Evolutionary conservation across 768 basidiomycete species (phyloP).

Genomic region (Leccinum disarticulatum): DNA sequence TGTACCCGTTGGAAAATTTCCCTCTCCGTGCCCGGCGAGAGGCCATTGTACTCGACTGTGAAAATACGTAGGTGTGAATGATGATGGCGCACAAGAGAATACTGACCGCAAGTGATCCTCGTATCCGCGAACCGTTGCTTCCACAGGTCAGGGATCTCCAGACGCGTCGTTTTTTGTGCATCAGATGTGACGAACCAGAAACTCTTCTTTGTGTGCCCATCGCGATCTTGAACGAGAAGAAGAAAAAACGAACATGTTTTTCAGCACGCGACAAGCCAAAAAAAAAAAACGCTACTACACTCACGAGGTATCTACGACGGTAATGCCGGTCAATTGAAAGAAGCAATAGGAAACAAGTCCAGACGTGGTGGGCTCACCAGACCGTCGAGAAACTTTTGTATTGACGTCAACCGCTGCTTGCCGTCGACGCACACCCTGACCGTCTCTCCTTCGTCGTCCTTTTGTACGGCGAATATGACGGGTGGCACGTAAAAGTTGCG

Average conservation of each 20-base stretch:
- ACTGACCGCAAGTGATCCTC: conserved; percentile 66
- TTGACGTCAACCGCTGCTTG: conserved; percentile 51
- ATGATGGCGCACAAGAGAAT: background rate
- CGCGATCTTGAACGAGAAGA: conserved; percentile 44
- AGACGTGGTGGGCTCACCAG: conserved; percentile 27
- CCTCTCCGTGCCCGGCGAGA: conserved; percentile 59
- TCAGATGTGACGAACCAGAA: conserved; percentile 63
- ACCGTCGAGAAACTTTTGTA: conserved; percentile 49
- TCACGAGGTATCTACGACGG: conserved; percentile 52
- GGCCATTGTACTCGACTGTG: conserved; percentile 65
- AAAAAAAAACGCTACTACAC: conserved; percentile 21
- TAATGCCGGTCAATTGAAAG: conserved; percentile 6
- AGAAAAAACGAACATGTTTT: conserved; percentile 5
- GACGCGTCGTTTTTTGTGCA: conserved; percentile 40
- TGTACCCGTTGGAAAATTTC: conserved; percentile 86
- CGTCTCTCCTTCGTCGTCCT: conserved; percentile 41
- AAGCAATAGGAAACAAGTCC: background rate
- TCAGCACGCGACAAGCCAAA: conserved; percentile 12
- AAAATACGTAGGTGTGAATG: background rate
- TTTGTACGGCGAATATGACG: conserved; percentile 45
- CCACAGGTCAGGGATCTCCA: conserved; percentile 52
- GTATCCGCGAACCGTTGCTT: conserved; percentile 55
- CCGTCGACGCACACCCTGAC: conserved; percentile 51
- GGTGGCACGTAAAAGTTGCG: conserved; percentile 56
- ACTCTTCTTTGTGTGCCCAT: conserved; percentile 54